Evolutionary conservation across 2,329 filamentous ascomycete genomes (phyloP), one percentile per base, ranked within the genome.

Genomic region (Fusarium veterinarium): DNA sequence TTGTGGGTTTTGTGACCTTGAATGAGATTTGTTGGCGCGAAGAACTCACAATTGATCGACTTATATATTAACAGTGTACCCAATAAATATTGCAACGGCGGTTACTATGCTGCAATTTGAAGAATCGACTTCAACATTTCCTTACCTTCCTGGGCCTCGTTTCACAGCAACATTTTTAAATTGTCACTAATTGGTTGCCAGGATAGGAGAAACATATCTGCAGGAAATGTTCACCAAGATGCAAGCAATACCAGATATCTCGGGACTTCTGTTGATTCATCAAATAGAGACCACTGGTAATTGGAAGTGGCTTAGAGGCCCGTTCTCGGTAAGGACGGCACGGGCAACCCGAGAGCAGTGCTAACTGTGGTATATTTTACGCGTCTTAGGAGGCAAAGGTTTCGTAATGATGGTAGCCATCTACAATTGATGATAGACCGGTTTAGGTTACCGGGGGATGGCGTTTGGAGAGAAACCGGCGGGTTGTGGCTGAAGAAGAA

Each of bases 401-500:
- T 48, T 57, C 31, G 40, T 57, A 31, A 57, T 57, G 53, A 28
- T 35, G 23, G 30, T 28, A 33, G 52, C 28, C 31, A 56, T 31
- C 12, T 42, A 20, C 33, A 56, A 33, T 57, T 20, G n/a, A 46
- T 8, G 40, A 48, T 23, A 48, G 25, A 35, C 17, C 11, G 25
- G 40, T 33, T 23, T 40, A 20, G 19, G 23, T n/a, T 17, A 19
- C 8, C 31, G 23, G n/a, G 31, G 33, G 20, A 49, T 33, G 37
- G 49, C 9, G n/a, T 58, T 31, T 52, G 33, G 10, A 20, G 31
- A 44, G 40, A 44, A 25, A 20, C 19, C 28, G 31, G 25, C 17
- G 16, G 41, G 40, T 20, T 55, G 63, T 59, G 62, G 65, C 55
- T 61, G 62, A 35, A 28, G 33, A 31, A 10, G 16, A 45, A 25